These are phyloP conservation scores for Syzygium oleosum DNA, from an alignment of 345 rosid genomes.

Conservation along the genomic window DNA sequence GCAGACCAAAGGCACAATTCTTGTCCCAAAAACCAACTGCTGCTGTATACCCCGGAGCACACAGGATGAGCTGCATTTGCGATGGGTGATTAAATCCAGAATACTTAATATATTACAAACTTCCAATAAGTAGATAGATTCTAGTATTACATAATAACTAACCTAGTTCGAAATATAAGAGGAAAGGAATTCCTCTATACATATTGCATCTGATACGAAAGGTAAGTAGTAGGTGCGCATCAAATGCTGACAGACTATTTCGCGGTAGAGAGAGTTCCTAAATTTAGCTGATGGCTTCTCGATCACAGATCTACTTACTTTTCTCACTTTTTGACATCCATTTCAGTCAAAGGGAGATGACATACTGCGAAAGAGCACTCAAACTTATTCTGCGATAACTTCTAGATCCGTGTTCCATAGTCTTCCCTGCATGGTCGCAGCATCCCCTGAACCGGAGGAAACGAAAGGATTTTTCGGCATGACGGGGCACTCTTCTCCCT, in stretches of 20 bases:
- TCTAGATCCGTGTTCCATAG: not conserved
- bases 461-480: constrained; percentile 7
- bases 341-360: not conserved
- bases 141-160: not conserved
- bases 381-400: not conserved
- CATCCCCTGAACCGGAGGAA: not conserved
- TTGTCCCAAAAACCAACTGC: not conserved
- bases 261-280: not conserved
- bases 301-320: not conserved
- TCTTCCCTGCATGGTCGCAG: not conserved
- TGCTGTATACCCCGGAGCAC: not conserved
- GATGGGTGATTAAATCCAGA: not conserved
- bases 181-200: not conserved
- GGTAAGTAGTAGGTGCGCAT: not conserved
- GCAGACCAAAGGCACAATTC: not conserved
- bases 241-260: not conserved
- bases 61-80: not conserved
- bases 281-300: not conserved
- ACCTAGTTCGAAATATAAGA: not conserved
- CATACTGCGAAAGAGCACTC: not conserved
- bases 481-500: not conserved
- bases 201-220: not conserved
- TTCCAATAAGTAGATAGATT: not conserved
- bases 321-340: not conserved
- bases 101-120: not conserved